phyloP scores from a whole-genome alignment of 139 green algal genomes.

The Protoeuglena noctilucae region DNA sequence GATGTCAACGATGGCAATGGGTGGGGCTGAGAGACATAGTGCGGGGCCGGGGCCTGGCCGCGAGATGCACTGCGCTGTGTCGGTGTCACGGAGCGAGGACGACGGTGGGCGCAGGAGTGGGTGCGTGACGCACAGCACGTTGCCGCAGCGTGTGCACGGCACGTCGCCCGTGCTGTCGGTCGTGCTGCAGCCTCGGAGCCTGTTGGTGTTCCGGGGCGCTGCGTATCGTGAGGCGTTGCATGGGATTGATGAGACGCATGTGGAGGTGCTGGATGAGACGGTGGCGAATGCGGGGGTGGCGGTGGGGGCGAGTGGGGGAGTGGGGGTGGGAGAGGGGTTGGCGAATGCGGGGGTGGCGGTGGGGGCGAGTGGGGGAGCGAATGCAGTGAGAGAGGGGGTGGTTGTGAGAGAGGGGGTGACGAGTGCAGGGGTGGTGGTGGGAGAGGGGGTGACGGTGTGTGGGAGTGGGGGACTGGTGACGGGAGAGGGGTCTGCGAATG shows the following conservation, averaged over 20 bases:
- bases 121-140: too few species aligned
- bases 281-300: neutral
- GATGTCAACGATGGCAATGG: neutral
- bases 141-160: too few species aligned
- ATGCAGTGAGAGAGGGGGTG: neutral
- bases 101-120: too few species aligned
- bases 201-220: slow-evolving; percentile 35
- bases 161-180: slow-evolving; percentile 24
- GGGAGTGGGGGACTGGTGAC: neutral
- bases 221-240: slow-evolving; percentile 38
- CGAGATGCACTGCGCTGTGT: too few species aligned
- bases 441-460: too few species aligned
- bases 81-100: too few species aligned
- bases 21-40: neutral
- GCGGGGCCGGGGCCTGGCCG: neutral
- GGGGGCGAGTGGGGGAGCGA: neutral
- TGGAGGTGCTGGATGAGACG: slow-evolving; percentile 1
- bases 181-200: slow-evolving; percentile 28
- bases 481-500: neutral
- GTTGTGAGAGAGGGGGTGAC: slow-evolving; percentile 22
- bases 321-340: neutral
- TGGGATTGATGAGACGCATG: slow-evolving; percentile 32
- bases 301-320: neutral
- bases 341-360: neutral
- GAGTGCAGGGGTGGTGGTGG: slow-evolving; percentile 17